Conservation (phyloP, 345 rosid genomes). For the Hevea brasiliensis region DNA sequence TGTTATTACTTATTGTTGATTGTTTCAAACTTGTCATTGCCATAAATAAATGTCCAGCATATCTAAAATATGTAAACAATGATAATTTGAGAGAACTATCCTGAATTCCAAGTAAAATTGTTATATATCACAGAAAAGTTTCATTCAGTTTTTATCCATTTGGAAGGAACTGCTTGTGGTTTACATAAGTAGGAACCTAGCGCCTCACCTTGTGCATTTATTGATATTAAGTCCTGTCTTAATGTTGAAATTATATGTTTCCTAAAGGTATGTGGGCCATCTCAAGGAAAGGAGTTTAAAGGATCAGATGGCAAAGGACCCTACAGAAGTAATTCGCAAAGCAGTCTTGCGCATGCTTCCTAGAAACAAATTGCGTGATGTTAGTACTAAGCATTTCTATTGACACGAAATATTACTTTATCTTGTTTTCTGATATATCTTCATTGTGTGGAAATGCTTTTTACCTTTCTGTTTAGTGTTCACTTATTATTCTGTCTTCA, state of each 20-base stretch:
- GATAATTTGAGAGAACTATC: neutral
- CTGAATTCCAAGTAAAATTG: neutral
- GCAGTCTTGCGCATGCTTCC: slow-evolving; percentile 99
- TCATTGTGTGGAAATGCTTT: too few species aligned
- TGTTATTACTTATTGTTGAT: neutral
- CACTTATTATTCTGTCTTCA: slow-evolving; percentile 3
- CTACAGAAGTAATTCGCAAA: slow-evolving; percentile 96
- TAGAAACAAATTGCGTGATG: slow-evolving; percentile 90
- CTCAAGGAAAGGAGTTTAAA: slow-evolving; percentile 91
- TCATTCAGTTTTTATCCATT: neutral
- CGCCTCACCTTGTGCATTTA: neutral
- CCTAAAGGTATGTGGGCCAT: slow-evolving; percentile 74
- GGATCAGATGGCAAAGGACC: slow-evolving; percentile 93
- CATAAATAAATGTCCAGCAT: neutral
- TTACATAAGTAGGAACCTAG: neutral
- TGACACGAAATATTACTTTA: neutral
- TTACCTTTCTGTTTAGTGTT: too few species aligned
- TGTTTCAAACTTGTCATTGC: neutral
- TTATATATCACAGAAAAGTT: neutral
- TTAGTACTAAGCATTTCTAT: slow-evolving; percentile 36
- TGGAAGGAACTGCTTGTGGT: neutral
- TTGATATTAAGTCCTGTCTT: neutral
- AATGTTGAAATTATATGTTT: slow-evolving; percentile 19
- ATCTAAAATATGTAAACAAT: neutral
- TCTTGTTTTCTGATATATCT: neutral